phyloP scores from a whole-genome alignment of 495 filamentous ascomycete species.

The Trichocladium uniseriatum region DNA sequence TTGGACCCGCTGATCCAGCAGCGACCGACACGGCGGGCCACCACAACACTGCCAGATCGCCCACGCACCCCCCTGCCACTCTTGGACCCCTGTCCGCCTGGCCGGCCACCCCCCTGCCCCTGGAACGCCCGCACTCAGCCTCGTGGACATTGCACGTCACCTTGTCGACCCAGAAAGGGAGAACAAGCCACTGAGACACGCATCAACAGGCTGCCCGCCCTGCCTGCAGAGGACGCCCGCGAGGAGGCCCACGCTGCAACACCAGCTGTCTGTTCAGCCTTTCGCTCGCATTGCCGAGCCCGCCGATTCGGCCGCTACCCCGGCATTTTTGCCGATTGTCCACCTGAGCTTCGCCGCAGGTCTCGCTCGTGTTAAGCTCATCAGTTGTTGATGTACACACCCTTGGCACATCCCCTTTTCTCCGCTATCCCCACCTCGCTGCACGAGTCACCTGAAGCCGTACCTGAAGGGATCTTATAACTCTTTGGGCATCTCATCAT shows the following conservation, averaged over 20 bases:
- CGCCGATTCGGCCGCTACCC: conserved; percentile 17
- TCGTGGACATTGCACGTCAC: conserved; percentile 30
- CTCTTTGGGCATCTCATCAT: conserved; percentile 15
- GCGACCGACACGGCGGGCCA: conserved; percentile 25
- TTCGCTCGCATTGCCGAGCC: conserved; percentile 13
- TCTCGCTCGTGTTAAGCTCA: conserved; percentile 18
- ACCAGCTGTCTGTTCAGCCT: conserved; percentile 17
- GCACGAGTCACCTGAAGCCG: background rate
- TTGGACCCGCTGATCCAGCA: conserved; percentile 24
- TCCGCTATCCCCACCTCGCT: background rate
- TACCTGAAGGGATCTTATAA: conserved; percentile 3
- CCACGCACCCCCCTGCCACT: conserved; percentile 10
- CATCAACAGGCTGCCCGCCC: conserved; percentile 18
- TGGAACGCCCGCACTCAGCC: conserved; percentile 28
- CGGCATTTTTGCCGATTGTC: conserved; percentile 7
- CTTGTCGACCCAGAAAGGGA: conserved; percentile 5
- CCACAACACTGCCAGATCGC: conserved; percentile 10
- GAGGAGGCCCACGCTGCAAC: conserved; percentile 17
- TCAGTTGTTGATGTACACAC: conserved; percentile 8
- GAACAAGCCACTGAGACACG: conserved; percentile 28
- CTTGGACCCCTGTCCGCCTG: conserved; percentile 26
- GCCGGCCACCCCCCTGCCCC: conserved; percentile 17
- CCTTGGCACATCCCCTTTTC: conserved; percentile 13
- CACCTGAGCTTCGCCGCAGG: conserved; percentile 20
- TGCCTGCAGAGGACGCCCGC: conserved; percentile 19